Conservation (phyloP, 192 early-diverging fungal species). For the Helicostylum pulchrum region DNA sequence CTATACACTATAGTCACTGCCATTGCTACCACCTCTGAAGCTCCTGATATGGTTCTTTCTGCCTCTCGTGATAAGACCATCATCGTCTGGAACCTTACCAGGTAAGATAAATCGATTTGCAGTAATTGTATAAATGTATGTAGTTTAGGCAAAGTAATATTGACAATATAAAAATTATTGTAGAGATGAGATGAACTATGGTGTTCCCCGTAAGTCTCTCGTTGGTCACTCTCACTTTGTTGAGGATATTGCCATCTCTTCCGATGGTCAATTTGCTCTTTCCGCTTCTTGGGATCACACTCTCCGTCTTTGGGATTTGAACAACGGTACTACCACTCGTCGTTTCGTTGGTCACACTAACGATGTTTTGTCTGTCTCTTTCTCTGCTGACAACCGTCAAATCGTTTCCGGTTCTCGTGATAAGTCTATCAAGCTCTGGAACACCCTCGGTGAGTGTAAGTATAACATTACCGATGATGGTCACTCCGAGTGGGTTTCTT, state of each 20-base stretch:
- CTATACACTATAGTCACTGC: conserved; percentile 73
- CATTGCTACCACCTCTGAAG: conserved; percentile 94
- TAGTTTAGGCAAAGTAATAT: too few species aligned
- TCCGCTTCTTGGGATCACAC: conserved; percentile 99
- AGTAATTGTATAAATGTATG: too few species aligned
- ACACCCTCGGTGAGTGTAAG: conserved; percentile 99
- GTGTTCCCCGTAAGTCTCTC: conserved; percentile 85
- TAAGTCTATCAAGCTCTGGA: conserved; percentile 99
- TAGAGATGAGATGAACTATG: conserved; percentile 89
- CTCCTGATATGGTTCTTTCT: conserved; percentile 95
- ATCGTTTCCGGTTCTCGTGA: conserved; percentile 98
- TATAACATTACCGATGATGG: conserved; percentile 95
- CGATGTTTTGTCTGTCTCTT: conserved; percentile 98
- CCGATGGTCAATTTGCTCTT: conserved; percentile 97
- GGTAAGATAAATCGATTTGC: conserved; percentile 9
- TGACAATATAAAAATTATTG: background rate
- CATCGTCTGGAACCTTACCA: conserved; percentile 95
- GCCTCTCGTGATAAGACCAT: conserved; percentile 98
- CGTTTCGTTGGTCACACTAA: conserved; percentile 96
- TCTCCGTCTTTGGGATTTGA: conserved; percentile 98
- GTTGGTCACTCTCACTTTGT: conserved; percentile 99
- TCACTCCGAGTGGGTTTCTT: conserved; percentile 98
- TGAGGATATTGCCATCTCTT: conserved; percentile 96
- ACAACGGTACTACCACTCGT: conserved; percentile 91
- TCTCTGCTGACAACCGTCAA: conserved; percentile 99